Evolutionary conservation across 1,284 basidiomycete species (phyloP).

Genomic region (Abortiporus biennis): DNA sequence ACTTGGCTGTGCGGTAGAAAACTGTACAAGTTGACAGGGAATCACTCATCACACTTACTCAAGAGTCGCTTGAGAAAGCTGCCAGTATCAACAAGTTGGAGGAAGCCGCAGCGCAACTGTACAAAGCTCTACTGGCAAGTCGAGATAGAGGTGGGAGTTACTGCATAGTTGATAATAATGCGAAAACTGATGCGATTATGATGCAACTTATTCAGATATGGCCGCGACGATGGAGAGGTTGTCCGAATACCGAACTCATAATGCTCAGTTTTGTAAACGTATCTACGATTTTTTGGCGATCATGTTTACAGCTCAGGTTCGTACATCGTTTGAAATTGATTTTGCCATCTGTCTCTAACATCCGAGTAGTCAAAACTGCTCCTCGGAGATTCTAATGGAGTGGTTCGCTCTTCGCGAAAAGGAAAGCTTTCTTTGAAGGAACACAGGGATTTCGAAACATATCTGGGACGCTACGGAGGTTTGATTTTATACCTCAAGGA

Average conservation of each 20-base stretch:
- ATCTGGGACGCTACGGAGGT: conserved; percentile 85
- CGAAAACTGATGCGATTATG: neutral
- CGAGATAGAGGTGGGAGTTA: conserved; percentile 67
- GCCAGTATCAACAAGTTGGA: conserved; percentile 78
- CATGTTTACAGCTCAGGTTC: conserved; percentile 82
- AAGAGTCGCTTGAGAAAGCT: conserved; percentile 79
- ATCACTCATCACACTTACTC: conserved; percentile 71
- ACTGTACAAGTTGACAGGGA: conserved; percentile 88
- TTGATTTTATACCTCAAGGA: conserved; percentile 93
- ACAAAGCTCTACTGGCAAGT: conserved; percentile 93
- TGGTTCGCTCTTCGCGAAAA: conserved; percentile 35
- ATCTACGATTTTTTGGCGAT: conserved; percentile 86
- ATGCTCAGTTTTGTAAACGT: conserved; percentile 88
- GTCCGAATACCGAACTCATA: conserved; percentile 84
- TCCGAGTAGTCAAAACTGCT: conserved; percentile 53
- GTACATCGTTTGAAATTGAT: conserved; percentile 15
- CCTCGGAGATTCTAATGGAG: conserved; percentile 52
- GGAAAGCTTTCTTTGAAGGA: conserved; percentile 46
- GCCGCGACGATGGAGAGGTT: conserved; percentile 90
- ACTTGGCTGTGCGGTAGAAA: conserved; percentile 47
- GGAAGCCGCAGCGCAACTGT: conserved; percentile 81
- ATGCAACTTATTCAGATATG: conserved; percentile 75
- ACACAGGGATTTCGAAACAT: conserved; percentile 74
- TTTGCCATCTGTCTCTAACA: neutral
- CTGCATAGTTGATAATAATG: neutral